These are phyloP conservation scores for Fonsecaea pugnacius DNA, from an alignment of 2,329 filamentous ascomycete genomes.

Conservation along the genomic window DNA sequence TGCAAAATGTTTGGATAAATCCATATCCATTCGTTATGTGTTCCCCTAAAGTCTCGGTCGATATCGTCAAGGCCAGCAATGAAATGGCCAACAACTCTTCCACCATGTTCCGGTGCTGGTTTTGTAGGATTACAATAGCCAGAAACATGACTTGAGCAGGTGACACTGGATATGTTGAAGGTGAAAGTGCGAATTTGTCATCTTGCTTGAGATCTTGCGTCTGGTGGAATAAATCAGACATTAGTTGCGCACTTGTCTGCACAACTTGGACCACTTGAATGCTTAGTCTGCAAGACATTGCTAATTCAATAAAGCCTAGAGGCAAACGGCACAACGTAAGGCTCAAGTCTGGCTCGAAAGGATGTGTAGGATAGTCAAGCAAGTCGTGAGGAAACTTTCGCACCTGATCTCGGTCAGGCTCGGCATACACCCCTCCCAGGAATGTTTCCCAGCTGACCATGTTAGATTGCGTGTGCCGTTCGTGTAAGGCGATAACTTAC, in stretches of 20 bases:
- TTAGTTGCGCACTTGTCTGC: background rate
- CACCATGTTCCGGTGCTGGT: constrained; percentile 5
- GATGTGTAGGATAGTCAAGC: constrained; percentile 9
- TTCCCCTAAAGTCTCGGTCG: constrained; percentile 6
- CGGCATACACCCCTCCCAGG: background rate
- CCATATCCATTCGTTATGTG: constrained; percentile 5
- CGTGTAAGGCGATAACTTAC: background rate
- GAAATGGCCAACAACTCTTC: constrained; percentile 11
- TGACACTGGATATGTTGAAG: background rate
- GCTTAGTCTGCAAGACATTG: constrained; percentile 8
- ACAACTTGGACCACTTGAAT: constrained; percentile 5
- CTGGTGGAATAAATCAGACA: constrained; percentile 2
- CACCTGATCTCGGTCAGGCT: constrained; percentile 6
- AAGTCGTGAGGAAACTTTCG: constrained; percentile 2
- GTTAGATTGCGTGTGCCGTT: background rate
- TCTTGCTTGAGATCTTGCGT: background rate
- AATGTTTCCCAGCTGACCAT: constrained; percentile 6
- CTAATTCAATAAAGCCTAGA: constrained; percentile 11
- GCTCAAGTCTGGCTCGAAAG: constrained; percentile 2
- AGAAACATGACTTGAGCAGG: constrained; percentile 10
- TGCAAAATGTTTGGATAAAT: constrained; percentile 8
- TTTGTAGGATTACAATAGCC: background rate
- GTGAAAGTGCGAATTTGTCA: background rate
- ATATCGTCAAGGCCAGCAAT: constrained; percentile 8
- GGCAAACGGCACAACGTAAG: constrained; percentile 4